Evolutionary conservation across 2,329 filamentous ascomycete genomes (phyloP).

Genomic region (Aspergillus intermedius): DNA sequence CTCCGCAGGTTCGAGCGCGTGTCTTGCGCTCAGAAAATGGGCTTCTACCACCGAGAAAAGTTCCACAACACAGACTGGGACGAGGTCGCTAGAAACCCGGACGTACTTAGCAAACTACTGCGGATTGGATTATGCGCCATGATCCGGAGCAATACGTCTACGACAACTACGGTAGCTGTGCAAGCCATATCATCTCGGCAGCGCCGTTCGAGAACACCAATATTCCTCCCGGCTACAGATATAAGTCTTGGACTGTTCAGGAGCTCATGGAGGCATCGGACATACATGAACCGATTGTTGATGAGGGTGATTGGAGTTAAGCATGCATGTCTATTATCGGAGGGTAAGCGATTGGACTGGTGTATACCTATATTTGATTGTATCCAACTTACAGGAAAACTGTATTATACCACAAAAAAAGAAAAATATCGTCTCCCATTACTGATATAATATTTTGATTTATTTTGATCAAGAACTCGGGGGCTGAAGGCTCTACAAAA

Average conservation of each 20-base stretch:
- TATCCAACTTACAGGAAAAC: no score
- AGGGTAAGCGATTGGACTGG: no score
- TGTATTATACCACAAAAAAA: no score
- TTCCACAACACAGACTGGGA: conserved; percentile 6
- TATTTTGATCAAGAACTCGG: no score
- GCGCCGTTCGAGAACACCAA: conserved; percentile 41
- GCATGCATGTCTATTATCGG: no score
- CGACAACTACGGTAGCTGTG: conserved; percentile 5
- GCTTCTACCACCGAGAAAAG: conserved; percentile 36
- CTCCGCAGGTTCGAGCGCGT: conserved; percentile 30
- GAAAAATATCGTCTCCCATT: no score
- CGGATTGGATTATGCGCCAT: conserved; percentile 7
- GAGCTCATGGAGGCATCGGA: conserved; percentile 36
- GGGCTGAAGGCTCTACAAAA: no score
- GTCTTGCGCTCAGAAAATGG: conserved; percentile 44
- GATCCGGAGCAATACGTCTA: conserved; percentile 10
- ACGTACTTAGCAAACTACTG: conserved; percentile 2
- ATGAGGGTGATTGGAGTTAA: conserved; percentile 11
- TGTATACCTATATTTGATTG: no score
- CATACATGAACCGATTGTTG: conserved; percentile 18
- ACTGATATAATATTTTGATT: no score
- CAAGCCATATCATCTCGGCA: conserved; percentile 19
- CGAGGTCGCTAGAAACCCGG: conserved; percentile 4
- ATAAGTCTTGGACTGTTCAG: conserved; percentile 38
- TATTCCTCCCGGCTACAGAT: conserved; percentile 38